Evolutionary conservation across 2,329 filamentous ascomycete species (phyloP).

Genomic region (Microcyclosporella mali): DNA sequence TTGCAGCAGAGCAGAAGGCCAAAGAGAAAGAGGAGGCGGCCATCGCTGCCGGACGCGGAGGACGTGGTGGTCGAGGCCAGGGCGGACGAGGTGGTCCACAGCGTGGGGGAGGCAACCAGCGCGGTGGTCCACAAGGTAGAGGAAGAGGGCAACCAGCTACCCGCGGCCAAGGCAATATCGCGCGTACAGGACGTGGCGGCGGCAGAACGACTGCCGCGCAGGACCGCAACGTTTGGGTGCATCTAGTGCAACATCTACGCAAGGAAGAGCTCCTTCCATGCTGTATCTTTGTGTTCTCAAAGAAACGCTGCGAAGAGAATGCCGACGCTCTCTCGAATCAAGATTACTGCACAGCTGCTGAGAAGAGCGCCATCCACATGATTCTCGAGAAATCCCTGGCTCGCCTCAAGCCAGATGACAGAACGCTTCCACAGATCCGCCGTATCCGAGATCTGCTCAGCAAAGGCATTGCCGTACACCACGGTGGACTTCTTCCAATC

Average conservation of each 20-base stretch:
- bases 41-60: slow-evolving; percentile 48
- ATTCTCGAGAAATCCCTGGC: slow-evolving; percentile 93
- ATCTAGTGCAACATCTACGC: slow-evolving; percentile 83
- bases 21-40: slow-evolving; percentile 43
- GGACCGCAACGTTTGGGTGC: slow-evolving; percentile 94
- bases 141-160: slow-evolving; percentile 50
- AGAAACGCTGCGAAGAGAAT: slow-evolving; percentile 95
- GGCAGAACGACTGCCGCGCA: slow-evolving; percentile 85
- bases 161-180: slow-evolving; percentile 74
- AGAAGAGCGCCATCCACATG: slow-evolving; percentile 97
- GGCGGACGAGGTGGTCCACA: slow-evolving; percentile 49
- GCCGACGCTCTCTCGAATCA: slow-evolving; percentile 91
- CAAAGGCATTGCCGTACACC: slow-evolving; percentile 90
- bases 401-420: slow-evolving; percentile 82
- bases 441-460: slow-evolving; percentile 77
- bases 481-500: slow-evolving; percentile 88
- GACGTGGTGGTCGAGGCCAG: slow-evolving; percentile 46
- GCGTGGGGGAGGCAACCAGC: slow-evolving; percentile 38
- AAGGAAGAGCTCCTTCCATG: slow-evolving; percentile 83
- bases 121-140: slow-evolving; percentile 47
- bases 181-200: slow-evolving; percentile 74
- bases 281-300: slow-evolving; percentile 98
- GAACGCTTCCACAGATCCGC: slow-evolving; percentile 84
- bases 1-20: slow-evolving; percentile 43
- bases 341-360: slow-evolving; percentile 85